These are phyloP conservation scores for Mortierella polycephala DNA, from an alignment of 371 early-diverging fungal genomes.

Conservation along the genomic window DNA sequence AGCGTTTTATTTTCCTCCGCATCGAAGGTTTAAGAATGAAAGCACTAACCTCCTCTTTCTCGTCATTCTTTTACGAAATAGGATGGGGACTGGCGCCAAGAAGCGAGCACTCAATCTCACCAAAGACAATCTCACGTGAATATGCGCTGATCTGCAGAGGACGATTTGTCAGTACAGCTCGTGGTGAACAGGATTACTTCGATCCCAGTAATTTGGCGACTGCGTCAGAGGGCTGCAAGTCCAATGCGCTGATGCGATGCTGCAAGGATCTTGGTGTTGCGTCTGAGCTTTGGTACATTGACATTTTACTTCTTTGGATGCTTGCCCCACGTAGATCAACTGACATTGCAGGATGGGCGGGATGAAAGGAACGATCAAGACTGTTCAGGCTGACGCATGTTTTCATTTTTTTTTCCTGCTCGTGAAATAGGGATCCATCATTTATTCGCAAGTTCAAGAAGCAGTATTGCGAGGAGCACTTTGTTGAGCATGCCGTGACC, in stretches of 20 bases:
- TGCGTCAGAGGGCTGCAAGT: slow-evolving; percentile 93
- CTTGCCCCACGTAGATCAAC: too few species aligned
- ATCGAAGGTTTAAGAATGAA: background rate
- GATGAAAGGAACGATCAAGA: too few species aligned
- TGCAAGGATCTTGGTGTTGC: slow-evolving; percentile 97
- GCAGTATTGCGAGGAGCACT: slow-evolving; percentile 79
- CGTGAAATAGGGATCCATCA: slow-evolving; percentile 75
- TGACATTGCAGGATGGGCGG: too few species aligned
- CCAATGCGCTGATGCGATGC: slow-evolving; percentile 95
- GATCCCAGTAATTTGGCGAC: slow-evolving; percentile 80
- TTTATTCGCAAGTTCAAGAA: slow-evolving; percentile 89
- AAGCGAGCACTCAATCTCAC: slow-evolving; percentile 86
- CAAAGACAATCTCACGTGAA: slow-evolving; percentile 87
- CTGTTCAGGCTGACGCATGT: background rate
- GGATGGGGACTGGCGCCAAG: slow-evolving; percentile 93
- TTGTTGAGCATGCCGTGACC: slow-evolving; percentile 77
- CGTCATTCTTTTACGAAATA: slow-evolving; percentile 23
- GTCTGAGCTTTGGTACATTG: slow-evolving; percentile 85
- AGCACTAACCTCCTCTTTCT: too few species aligned
- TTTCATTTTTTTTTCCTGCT: background rate
- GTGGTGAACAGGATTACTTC: slow-evolving; percentile 95
- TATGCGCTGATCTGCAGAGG: slow-evolving; percentile 92
- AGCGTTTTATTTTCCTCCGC: background rate
- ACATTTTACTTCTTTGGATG: background rate
- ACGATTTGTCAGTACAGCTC: slow-evolving; percentile 91